These are phyloP conservation scores for Euphorbia tirucalli DNA, from an alignment of 345 rosid genomes.

Conservation along the genomic window DNA sequence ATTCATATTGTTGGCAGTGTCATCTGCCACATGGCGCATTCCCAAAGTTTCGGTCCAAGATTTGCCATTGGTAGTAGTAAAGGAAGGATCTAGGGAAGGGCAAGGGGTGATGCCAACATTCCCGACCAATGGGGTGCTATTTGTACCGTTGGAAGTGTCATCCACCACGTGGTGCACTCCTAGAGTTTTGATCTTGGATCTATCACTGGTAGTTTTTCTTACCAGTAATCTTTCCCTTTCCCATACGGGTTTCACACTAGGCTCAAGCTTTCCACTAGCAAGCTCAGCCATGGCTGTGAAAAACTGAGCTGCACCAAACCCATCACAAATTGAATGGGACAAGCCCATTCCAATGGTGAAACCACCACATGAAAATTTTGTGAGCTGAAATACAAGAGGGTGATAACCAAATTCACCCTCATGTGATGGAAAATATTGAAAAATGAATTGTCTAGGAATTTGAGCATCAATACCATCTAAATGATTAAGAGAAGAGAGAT, in stretches of 20 bases:
- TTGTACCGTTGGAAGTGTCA: no score
- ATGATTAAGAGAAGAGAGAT: slow-evolving; percentile 41
- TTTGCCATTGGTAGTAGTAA: no score
- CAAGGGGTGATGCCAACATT: no score
- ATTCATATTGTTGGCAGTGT: no score
- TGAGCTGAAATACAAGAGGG: slow-evolving; percentile 46
- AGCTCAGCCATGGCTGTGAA: slow-evolving; percentile 47
- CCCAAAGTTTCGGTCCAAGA: no score
- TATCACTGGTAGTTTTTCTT: background rate
- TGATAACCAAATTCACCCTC: slow-evolving; percentile 25
- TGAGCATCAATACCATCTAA: slow-evolving; percentile 42
- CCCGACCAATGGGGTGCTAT: no score
- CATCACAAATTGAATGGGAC: slow-evolving; percentile 57
- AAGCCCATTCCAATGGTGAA: slow-evolving; percentile 54
- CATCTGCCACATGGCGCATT: no score
- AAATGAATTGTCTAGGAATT: slow-evolving; percentile 31
- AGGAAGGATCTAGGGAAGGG: no score
- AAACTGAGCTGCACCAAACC: slow-evolving; percentile 55
- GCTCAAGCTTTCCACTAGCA: slow-evolving; percentile 33
- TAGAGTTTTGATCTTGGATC: background rate
- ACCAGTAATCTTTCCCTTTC: slow-evolving; percentile 38
- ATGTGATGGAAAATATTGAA: slow-evolving; percentile 29
- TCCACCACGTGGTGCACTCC: no score
- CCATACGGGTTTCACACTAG: slow-evolving; percentile 51
- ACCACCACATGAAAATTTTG: slow-evolving; percentile 57